Base-by-base conservation (phyloP, 768 basidiomycete species). In the Podaxis mareebaensis region DNA sequence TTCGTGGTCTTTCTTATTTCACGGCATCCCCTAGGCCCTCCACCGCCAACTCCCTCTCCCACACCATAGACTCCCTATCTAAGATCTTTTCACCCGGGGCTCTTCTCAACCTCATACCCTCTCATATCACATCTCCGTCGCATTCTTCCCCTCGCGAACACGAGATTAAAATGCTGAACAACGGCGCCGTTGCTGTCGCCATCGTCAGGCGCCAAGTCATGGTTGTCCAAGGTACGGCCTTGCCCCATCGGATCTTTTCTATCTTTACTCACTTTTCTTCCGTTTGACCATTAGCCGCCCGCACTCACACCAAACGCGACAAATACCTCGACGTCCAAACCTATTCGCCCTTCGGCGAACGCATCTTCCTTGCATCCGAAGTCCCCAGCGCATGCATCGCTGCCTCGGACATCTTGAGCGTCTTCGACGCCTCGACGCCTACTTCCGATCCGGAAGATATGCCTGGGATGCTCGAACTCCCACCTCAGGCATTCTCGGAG, bases 131-230 rank as follows among this genome's bases (percentile, higher is more conserved):
- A 11, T n/a, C 22, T 51, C 12, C 54, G 24, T 55, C 36, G 13
- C 51, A 17, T 26, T 44, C 60, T 3, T 38, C n/a, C 17, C 17
- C 42, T 38, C 52, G 46, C 8, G 38, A 24, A 26, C 46, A 55
- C 20, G 44, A 44, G 54, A 62, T 49, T 30, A 73, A 62, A 33
- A 75, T 74, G 72, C 80, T 86, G 79, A 74, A 81, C 67, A 73
- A 83, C 70, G 86, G 89, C 56, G 81, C 83, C 44, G 75, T 90
- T 63, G 90, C 88, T 57, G 82, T 91, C 61, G 90, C 90, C 24
- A 70, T 90, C 64, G 86, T 91, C 52, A 85, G 86, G 66, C 85
- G 83, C 68, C 84, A 87, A 70, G 85, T 91, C 38, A 84, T 83
- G 79, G 71, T 91, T 64, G 85, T 90, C 26, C 85, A 88, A 84